Evolutionary conservation across 2,329 filamentous ascomycete genomes (phyloP).

Genomic region (Penicillium verrucosum): DNA sequence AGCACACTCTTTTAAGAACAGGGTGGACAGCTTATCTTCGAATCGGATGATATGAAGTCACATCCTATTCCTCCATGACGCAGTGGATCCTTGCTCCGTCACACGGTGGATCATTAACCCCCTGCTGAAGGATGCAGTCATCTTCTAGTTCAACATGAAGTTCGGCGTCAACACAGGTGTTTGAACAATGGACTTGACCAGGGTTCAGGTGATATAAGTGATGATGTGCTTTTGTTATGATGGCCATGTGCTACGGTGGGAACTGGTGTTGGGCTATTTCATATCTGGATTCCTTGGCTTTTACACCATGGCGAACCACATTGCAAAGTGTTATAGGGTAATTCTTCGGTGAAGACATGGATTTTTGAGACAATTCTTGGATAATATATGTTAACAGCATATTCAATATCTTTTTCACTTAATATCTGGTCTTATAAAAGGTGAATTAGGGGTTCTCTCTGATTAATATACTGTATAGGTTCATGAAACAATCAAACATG

Average conservation of each 20-base stretch:
- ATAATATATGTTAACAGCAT: not conserved
- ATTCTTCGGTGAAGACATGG: not conserved
- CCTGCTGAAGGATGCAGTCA: slow-evolving; percentile 8
- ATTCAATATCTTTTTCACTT: not conserved
- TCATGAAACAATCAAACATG: not conserved
- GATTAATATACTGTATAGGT: not conserved
- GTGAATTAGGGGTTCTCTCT: not conserved
- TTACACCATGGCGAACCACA: not conserved
- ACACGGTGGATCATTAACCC: slow-evolving; percentile 2
- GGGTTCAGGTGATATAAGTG: not conserved
- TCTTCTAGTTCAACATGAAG: slow-evolving; percentile 6
- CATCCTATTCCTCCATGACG: slow-evolving; percentile 7
- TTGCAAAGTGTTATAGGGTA: not conserved
- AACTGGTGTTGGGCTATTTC: not conserved
- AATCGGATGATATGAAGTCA: slow-evolving; percentile 11
- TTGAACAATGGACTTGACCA: not conserved
- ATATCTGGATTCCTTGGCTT: not conserved
- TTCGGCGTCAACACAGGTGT: not conserved
- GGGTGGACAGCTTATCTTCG: not conserved
- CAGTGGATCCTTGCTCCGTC: slow-evolving; percentile 1
- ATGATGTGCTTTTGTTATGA: not conserved
- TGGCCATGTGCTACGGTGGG: not conserved
- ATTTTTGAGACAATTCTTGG: not conserved
- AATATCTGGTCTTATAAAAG: not conserved
- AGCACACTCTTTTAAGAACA: not conserved